Evolutionary conservation across 768 basidiomycete genomes (phyloP), one percentile per base, ranked within the genome.

Genomic region (Hypsizygus marmoreus): DNA sequence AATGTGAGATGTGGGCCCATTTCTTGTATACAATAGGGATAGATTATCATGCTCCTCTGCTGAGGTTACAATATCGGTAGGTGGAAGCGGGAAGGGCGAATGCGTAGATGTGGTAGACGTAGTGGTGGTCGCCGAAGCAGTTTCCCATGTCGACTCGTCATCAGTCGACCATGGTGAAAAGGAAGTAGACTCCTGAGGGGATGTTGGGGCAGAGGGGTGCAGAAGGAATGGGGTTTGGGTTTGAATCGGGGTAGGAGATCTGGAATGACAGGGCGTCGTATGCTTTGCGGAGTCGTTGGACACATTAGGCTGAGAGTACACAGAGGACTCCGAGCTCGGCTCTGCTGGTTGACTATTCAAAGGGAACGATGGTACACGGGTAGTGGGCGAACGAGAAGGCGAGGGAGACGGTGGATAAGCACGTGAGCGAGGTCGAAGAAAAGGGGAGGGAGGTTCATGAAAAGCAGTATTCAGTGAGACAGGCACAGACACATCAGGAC

Each of bases 121-220:
- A 7, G 81, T 76, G 3, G 84, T 85, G 1, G 78, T 75, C 11
- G 69, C 72, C 13, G 87, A 89, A 24, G 79, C 81, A 2, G 84
- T 80, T 50, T 88, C 87, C 84, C 86, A 88, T 28, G 76, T 77
- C 6, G 83, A 88, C 46, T 89, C 86, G 53, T 87, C 88, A 46
- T 89, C 87, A 2, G 84, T 86, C 12, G 84, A 80, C 82, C 82
- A 88, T 1, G 85, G 77, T 0, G 86, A 86, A 45, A 70, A 58
- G 1, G 58, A 49, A n/a, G 62, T 42, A 10, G 71, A 63, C 26
- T 62, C 73, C 14, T 68, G 47, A 9, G 70, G 68, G 16, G 70
- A 69, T 17, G 60, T 40, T 30, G 68, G 56, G 44, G 55, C 54
- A 35, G 61, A 59, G 31, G 49, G 55, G 26, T 37, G 54, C 43